Evolutionary conservation across 371 early-diverging fungal genomes (phyloP), one percentile per base, ranked within the genome.

Genomic region (Mucor mucedo): DNA sequence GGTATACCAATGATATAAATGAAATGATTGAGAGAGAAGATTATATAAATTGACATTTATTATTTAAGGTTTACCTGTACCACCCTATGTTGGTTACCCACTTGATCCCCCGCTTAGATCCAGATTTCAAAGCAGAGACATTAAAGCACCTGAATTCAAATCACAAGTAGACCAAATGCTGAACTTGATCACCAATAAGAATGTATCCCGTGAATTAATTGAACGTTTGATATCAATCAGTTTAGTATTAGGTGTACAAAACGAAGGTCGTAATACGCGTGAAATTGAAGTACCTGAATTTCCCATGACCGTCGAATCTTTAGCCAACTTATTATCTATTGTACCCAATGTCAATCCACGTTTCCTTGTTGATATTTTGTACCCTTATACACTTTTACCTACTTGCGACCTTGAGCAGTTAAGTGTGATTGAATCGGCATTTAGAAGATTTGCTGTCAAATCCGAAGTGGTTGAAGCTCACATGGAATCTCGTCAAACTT

Each of bases 81-180:
- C 91, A 48, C 89, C 87, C 39, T 93, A 90, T 73, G 81, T 89
- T 29, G 93, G 93, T 1, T 87, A 90, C 56, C 91, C 92, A 21
- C 71, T 93, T 55, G 94, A 93, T 73, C 94, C 94, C 10, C 94
- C 94, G 7, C 81, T 94, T 48, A 82, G 94, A 21, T 90, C 90
- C 9, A 84, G 94, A 10, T 94, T 94, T 71, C 93, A 93, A 69
- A 85, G 84, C 52, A 79, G 87, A 53, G 87, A 87, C 66, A 75
- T 88, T 53, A 83, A 78, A 54, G 77, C 83, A 1, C 91, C 89
- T 4, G 78, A 79, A 40, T 90, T 82, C 68, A 72, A 82, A 16
- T 76, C 87, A 2, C 89, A 90, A 71, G 86, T 88, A 0, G 75
- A 83, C 6, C 81, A 80, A 55, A 74, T 82, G 41, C 69, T 84